Conservation (phyloP, 2,329 filamentous ascomycete species). For the Elsinoe fawcettii region DNA sequence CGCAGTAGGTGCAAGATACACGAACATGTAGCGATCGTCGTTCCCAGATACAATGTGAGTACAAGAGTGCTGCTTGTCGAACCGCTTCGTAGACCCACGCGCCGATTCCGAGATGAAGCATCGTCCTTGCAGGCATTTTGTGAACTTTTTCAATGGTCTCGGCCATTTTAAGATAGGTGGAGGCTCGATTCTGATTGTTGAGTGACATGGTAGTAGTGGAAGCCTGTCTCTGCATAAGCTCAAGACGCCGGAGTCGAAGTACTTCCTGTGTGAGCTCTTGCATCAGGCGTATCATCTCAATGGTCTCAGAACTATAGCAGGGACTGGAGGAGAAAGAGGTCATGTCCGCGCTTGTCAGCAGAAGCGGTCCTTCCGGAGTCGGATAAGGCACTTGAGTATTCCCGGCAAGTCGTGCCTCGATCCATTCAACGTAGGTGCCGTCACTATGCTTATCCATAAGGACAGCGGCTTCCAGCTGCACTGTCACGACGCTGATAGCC, state of each 20-base stretch:
- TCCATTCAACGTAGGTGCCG: neutral
- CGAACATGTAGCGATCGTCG: constrained; percentile 20
- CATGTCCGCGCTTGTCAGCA: neutral
- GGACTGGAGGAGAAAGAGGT: neutral
- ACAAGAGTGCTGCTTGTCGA: constrained; percentile 24
- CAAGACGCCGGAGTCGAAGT: neutral
- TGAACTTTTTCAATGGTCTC: neutral
- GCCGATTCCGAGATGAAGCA: neutral
- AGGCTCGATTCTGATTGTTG: neutral
- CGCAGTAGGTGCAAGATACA: constrained; percentile 7
- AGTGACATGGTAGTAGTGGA: neutral
- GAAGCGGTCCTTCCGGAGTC: neutral
- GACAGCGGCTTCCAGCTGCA: neutral
- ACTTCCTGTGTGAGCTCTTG: neutral
- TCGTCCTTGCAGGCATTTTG: neutral
- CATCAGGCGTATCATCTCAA: neutral
- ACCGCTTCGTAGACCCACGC: constrained; percentile 23
- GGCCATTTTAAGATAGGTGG: neutral
- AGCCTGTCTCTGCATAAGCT: neutral
- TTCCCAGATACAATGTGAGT: constrained; percentile 23
- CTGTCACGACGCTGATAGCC: constrained; percentile 10
- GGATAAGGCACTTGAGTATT: constrained; percentile 1
- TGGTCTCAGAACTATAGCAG: neutral
- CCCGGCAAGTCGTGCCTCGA: neutral
- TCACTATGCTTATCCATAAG: neutral